A percentile compares a stretch with the other conserved stretches of the same genome.
Conservation (phyloP, 2,329 filamentous ascomycete species). For the Chalaropsis ovoidea region DNA sequence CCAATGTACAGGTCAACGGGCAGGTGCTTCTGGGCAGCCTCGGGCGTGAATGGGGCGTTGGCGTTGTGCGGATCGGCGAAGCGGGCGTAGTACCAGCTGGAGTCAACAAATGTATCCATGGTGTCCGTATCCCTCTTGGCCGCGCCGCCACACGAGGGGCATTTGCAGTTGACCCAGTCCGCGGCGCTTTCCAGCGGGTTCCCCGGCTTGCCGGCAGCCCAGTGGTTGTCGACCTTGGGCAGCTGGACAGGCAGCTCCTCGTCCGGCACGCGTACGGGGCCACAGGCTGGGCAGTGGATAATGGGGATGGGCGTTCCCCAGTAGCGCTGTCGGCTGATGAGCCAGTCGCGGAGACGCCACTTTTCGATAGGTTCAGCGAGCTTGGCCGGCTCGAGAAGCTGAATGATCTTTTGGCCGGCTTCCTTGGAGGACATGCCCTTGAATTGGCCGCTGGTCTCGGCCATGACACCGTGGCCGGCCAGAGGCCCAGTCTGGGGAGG, state of each 20-base stretch:
- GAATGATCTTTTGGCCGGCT: slow-evolving; percentile 51
- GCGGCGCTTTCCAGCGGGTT: slow-evolving; percentile 65
- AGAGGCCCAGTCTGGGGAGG: slow-evolving; percentile 44
- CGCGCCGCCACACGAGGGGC: slow-evolving; percentile 59
- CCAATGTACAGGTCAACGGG: slow-evolving; percentile 85
- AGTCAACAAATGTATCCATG: slow-evolving; percentile 95
- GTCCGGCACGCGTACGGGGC: slow-evolving; percentile 66
- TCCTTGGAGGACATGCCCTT: slow-evolving; percentile 52
- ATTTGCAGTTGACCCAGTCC: slow-evolving; percentile 64
- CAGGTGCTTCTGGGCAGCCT: slow-evolving; percentile 44
- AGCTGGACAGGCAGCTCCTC: slow-evolving; percentile 66
- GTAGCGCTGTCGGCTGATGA: slow-evolving; percentile 84
- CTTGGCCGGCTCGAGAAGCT: slow-evolving; percentile 43
- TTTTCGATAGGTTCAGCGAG: slow-evolving; percentile 56
- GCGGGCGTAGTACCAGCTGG: slow-evolving; percentile 84
- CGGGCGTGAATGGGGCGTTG: slow-evolving; percentile 50
- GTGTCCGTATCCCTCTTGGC: slow-evolving; percentile 83
- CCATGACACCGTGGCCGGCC: slow-evolving; percentile 57
- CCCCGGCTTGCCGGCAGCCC: slow-evolving; percentile 57
- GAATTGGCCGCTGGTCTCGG: slow-evolving; percentile 54
- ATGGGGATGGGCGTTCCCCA: slow-evolving; percentile 90
- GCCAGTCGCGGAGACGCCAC: slow-evolving; percentile 79
- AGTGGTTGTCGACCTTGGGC: slow-evolving; percentile 58
- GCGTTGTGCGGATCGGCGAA: slow-evolving; percentile 63
- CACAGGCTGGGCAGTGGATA: slow-evolving; percentile 67